phyloP scores from a whole-genome alignment of 2,329 filamentous ascomycete species.

The Aureobasidium sp. region DNA sequence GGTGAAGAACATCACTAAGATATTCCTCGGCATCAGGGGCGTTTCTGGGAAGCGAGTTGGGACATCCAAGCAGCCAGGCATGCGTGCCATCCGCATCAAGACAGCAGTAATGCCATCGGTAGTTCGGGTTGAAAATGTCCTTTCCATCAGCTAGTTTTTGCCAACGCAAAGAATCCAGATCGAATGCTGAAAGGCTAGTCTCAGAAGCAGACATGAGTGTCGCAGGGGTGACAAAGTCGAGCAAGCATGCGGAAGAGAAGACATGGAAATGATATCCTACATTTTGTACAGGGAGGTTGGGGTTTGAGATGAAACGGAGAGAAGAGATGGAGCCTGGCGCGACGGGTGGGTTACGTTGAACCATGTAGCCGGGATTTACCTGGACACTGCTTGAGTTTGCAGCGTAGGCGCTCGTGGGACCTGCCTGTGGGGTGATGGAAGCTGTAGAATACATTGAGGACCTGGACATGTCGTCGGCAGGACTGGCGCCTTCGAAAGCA shows the following conservation, averaged over 20 bases:
- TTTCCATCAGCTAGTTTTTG: slow-evolving; percentile 90
- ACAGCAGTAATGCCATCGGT: slow-evolving; percentile 96
- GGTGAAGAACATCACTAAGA: slow-evolving; percentile 86
- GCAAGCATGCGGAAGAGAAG: slow-evolving; percentile 83
- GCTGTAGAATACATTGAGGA: slow-evolving; percentile 21
- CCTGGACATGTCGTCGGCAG: slow-evolving; percentile 24
- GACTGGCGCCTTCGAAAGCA: slow-evolving; percentile 52
- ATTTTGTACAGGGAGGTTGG: slow-evolving; percentile 78
- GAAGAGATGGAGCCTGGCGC: slow-evolving; percentile 86
- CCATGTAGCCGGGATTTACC: slow-evolving; percentile 40
- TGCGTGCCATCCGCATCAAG: slow-evolving; percentile 93
- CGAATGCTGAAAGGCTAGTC: slow-evolving; percentile 83
- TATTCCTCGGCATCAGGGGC: slow-evolving; percentile 78
- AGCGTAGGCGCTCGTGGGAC: slow-evolving; percentile 52
- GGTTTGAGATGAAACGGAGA: slow-evolving; percentile 80
- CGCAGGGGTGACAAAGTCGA: slow-evolving; percentile 91
- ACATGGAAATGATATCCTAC: slow-evolving; percentile 93
- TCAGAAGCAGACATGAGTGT: slow-evolving; percentile 80
- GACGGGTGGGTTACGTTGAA: slow-evolving; percentile 41
- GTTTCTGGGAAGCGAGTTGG: slow-evolving; percentile 61
- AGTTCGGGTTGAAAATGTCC: slow-evolving; percentile 86
- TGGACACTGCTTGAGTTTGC: slow-evolving; percentile 62
- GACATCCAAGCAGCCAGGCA: slow-evolving; percentile 92
- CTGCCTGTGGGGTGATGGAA: slow-evolving; percentile 29
- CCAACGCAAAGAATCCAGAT: slow-evolving; percentile 83